Evolutionary conservation across 23 red algal species (phyloP).

Genomic region (Gracilariopsis chorda): DNA sequence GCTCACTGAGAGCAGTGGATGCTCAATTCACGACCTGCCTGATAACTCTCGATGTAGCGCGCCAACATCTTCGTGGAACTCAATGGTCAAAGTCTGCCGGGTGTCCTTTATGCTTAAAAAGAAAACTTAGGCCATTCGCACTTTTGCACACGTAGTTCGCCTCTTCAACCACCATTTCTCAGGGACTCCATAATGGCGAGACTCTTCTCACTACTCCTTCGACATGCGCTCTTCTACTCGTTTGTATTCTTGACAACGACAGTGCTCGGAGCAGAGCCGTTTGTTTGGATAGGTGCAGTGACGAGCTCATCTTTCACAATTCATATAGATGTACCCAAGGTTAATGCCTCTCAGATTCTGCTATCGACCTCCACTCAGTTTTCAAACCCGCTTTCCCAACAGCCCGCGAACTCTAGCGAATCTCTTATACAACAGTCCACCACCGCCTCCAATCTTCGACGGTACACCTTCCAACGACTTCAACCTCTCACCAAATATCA

Average conservation of each 20-base stretch:
- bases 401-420: neutral
- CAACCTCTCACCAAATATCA: conserved; percentile 11
- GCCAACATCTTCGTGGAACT: no score
- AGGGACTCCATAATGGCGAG: no score
- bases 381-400: neutral
- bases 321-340: conserved; percentile 3
- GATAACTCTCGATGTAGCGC: no score
- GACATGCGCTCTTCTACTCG: no score
- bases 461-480: neutral
- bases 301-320: conserved; percentile 43
- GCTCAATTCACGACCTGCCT: no score
- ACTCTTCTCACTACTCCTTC: no score
- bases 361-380: neutral
- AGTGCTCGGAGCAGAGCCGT: neutral
- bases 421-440: neutral
- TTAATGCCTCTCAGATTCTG: neutral
- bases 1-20: no score
- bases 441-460: neutral
- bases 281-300: conserved; percentile 59
- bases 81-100: no score
- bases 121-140: no score
- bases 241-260: neutral
- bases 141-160: no score
- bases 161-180: no score
- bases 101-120: no score